These are phyloP conservation scores for Russula lepida DNA, from an alignment of 768 basidiomycete genomes.

Conservation along the genomic window DNA sequence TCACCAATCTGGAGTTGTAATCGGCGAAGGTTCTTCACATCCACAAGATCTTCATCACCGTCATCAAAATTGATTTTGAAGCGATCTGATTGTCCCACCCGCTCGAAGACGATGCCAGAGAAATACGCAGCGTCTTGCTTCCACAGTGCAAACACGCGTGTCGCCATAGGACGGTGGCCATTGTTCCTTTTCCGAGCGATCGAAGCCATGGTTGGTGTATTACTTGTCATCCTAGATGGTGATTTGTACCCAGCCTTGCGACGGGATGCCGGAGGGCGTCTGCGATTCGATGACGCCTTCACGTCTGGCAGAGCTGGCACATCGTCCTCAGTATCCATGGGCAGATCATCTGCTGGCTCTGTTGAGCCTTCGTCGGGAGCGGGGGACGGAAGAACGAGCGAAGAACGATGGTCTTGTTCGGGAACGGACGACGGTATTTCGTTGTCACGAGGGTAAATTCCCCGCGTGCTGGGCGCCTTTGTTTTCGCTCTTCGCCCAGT, in stretches of 20 bases:
- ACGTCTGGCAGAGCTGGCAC: constrained; percentile 9
- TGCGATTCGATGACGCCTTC: constrained; percentile 37
- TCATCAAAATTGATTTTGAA: constrained; percentile 67
- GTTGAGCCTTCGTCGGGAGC: constrained; percentile 34
- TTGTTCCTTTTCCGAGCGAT: constrained; percentile 21
- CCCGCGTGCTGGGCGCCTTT: not conserved
- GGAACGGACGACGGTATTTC: constrained; percentile 49
- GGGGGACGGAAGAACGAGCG: constrained; percentile 10
- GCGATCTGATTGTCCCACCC: constrained; percentile 24
- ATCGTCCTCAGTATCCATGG: constrained; percentile 26
- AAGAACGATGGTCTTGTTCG: constrained; percentile 36
- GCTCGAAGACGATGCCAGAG: constrained; percentile 44
- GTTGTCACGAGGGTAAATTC: not conserved
- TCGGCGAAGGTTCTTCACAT: constrained; percentile 44
- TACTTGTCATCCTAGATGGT: constrained; percentile 17
- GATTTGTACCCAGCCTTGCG: constrained; percentile 25
- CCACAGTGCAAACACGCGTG: constrained; percentile 68
- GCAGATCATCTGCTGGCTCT: constrained; percentile 37
- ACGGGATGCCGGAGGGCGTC: constrained; percentile 28
- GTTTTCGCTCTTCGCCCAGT: not conserved
- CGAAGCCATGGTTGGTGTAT: constrained; percentile 24
- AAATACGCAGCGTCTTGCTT: constrained; percentile 51
- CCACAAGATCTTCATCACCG: constrained; percentile 38
- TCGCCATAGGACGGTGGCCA: constrained; percentile 28
- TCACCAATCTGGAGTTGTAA: constrained; percentile 48